Evolutionary conservation across 495 filamentous ascomycete genomes (phyloP).

Genomic region (Talaromyces thailandensis): DNA sequence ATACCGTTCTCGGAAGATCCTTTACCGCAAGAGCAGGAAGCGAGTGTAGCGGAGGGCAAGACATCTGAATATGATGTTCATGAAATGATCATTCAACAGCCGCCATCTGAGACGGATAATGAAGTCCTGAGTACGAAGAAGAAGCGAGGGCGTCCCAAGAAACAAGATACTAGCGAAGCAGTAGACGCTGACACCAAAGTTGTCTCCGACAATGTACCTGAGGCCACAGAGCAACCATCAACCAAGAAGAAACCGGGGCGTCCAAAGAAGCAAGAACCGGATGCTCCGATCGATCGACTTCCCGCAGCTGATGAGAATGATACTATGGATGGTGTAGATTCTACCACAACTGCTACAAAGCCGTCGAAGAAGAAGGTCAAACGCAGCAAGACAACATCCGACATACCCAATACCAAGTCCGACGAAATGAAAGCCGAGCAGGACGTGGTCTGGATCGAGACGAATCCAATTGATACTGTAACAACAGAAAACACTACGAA

Average conservation of each 20-base stretch:
- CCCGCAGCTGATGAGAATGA: background rate
- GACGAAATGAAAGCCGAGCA: constrained; percentile 20
- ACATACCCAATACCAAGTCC: constrained; percentile 16
- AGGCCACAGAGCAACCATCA: background rate
- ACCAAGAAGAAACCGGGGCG: constrained; percentile 16
- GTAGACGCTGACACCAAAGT: constrained; percentile 24
- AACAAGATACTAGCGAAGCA: constrained; percentile 10
- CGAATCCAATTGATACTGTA: background rate
- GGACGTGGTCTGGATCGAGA: constrained; percentile 32
- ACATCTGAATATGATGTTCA: background rate
- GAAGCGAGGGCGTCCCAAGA: constrained; percentile 26
- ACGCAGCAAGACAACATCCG: constrained; percentile 28
- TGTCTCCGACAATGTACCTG: constrained; percentile 13
- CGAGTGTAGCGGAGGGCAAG: background rate
- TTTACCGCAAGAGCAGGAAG: background rate
- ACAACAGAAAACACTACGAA: background rate
- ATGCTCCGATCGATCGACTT: background rate
- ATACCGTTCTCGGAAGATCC: constrained; percentile 5
- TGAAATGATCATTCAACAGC: background rate
- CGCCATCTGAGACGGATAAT: background rate
- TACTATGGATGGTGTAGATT: background rate
- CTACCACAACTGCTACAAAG: constrained; percentile 12
- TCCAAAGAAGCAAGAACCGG: constrained; percentile 11
- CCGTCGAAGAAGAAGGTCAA: constrained; percentile 32
- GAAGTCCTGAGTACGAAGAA: constrained; percentile 11